Conservation (phyloP, 2,329 filamentous ascomycete genomes). For the Pyricularia pennisetigena region DNA sequence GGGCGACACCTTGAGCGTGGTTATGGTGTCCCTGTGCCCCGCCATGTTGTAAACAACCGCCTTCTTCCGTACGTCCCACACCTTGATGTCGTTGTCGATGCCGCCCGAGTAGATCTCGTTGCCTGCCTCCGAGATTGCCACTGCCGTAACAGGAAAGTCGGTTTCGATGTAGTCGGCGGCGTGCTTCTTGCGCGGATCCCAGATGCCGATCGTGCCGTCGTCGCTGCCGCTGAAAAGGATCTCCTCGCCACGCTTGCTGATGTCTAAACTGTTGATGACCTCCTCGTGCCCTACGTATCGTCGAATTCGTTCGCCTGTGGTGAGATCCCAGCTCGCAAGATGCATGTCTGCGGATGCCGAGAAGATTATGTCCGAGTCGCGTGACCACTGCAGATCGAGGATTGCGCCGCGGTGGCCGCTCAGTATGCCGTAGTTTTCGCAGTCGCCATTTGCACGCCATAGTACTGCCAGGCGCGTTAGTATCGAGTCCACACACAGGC, state of each 20-base stretch:
- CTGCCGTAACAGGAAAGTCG: constrained; percentile 83
- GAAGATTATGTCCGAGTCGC: constrained; percentile 83
- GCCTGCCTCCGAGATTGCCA: constrained; percentile 85
- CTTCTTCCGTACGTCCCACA: constrained; percentile 94
- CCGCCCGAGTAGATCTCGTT: constrained; percentile 92
- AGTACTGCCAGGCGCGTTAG: constrained; percentile 49
- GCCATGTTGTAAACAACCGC: constrained; percentile 76
- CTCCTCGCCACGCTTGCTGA: constrained; percentile 84
- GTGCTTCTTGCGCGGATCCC: constrained; percentile 88
- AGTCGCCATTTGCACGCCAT: constrained; percentile 87
- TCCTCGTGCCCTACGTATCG: constrained; percentile 90
- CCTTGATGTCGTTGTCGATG: constrained; percentile 95
- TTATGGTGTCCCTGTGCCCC: constrained; percentile 87
- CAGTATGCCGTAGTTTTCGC: constrained; percentile 87
- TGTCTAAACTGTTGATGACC: constrained; percentile 85
- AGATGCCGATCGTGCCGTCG: constrained; percentile 87
- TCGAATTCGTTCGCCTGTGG: constrained; percentile 84
- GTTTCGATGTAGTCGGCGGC: constrained; percentile 84
- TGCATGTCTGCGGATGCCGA: constrained; percentile 91
- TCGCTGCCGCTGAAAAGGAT: constrained; percentile 85
- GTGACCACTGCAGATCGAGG: constrained; percentile 90
- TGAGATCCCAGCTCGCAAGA: constrained; percentile 89
- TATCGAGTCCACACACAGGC: neutral
- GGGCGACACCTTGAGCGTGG: constrained; percentile 82
- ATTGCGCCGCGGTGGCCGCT: constrained; percentile 86